Evolutionary conservation across 1,284 basidiomycete genomes (phyloP).

Genomic region (Austroboletus novae-zelandiae): DNA sequence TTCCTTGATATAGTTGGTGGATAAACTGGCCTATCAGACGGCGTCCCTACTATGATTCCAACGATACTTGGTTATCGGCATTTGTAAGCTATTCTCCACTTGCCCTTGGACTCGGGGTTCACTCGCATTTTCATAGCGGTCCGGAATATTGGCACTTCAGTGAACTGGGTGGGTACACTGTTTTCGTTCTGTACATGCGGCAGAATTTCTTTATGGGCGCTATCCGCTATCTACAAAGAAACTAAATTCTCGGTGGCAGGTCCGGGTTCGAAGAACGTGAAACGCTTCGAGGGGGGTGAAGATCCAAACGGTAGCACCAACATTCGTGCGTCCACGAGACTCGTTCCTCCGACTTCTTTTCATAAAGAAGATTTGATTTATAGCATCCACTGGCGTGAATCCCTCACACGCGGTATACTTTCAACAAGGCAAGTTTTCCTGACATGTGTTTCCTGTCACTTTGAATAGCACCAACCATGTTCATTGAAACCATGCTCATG

Average conservation of each 20-base stretch:
- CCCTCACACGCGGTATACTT: constrained; percentile 42
- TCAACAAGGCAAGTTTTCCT: constrained; percentile 34
- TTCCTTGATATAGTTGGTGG: neutral
- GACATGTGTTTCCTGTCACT: neutral
- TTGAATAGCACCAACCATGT: neutral
- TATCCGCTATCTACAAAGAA: constrained; percentile 7
- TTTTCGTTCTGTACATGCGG: too few relatives aligned
- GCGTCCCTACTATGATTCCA: constrained; percentile 44
- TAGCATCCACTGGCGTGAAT: constrained; percentile 43
- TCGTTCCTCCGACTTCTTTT: neutral
- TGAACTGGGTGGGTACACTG: constrained; percentile 32
- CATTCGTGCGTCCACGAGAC: constrained; percentile 33
- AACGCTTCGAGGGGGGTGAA: constrained; percentile 38
- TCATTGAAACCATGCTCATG: constrained; percentile 9
- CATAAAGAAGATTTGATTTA: neutral
- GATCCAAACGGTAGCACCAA: constrained; percentile 41
- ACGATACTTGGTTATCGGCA: constrained; percentile 41
- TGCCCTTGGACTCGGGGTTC: neutral
- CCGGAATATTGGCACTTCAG: constrained; percentile 46
- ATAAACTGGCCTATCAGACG: constrained; percentile 30
- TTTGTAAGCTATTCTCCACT: constrained; percentile 33
- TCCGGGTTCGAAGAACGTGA: constrained; percentile 31
- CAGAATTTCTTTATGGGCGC: neutral
- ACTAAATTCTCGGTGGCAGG: constrained; percentile 17
- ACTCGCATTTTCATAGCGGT: constrained; percentile 26